Base-by-base conservation (phyloP, 164 flowering plant genomes). In the Cinnamomum chago region DNA sequence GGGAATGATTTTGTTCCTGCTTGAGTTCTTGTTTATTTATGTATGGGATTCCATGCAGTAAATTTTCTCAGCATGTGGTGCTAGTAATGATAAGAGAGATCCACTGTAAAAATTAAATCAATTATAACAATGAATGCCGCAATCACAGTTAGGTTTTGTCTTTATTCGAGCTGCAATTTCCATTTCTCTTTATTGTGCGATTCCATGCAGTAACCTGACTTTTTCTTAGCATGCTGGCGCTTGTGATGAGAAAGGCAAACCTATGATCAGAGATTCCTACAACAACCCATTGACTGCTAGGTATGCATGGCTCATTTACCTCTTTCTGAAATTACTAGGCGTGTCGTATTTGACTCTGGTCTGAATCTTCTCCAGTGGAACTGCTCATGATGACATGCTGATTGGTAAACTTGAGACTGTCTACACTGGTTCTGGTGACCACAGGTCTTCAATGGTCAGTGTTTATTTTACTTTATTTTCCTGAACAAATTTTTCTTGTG, bases 251-350 rank as follows among this genome's bases (percentile, higher is more conserved):
- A 83, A 81, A 70, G 97, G 99, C 30, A 80, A 81, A 69, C 95
- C 98, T 28, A 83, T 91, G 73, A 88, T 90, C 76, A 92, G 89
- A 81, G 99, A 96, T 79, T 81, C 76, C 77, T 92, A 79, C 67
- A 85, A 86, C 80, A 89, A 98, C 80, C 98, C 98, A 72, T 88
- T 96, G 68, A 96, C 99, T 73, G 97, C 96, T 72, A 96, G 99
- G 99, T 94, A 78, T 78, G 75, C 14, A 67, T 77, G 3, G 67
- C 33, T 33, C 28, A 20, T 71, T 47, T 70, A 33, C 23, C 50
- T 62, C 67, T 60, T 62, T 58, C 30, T 62, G 33, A 33, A 67
- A 25, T 24, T 23, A n/a, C 67, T 64, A 13, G 17, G 15, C 2
- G 25, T 11, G 28, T 64, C 5, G 3, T 67, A 17, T 67, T 30